Evolutionary conservation across 1,284 basidiomycete genomes (phyloP).

Genomic region (Taiwanofungus camphoratus): DNA sequence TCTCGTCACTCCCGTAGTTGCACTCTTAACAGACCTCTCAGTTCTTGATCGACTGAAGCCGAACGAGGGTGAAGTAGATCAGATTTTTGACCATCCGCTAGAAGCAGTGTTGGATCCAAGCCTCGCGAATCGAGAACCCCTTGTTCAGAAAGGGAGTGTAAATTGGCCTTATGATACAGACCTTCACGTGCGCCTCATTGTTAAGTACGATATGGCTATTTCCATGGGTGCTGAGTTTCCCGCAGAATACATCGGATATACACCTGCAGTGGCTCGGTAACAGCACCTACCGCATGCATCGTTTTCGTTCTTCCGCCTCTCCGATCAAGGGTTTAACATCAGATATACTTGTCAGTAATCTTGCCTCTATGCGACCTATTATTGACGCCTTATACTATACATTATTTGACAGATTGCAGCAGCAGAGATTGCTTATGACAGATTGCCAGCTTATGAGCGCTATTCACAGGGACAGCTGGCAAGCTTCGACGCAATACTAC

Average conservation of each 20-base stretch:
- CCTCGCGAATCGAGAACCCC: constrained; percentile 36
- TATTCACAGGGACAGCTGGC: constrained; percentile 40
- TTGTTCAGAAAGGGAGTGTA: constrained; percentile 55
- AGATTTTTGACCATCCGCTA: constrained; percentile 76
- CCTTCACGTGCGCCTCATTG: constrained; percentile 43
- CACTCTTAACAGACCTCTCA: constrained; percentile 51
- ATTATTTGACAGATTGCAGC: constrained; percentile 43
- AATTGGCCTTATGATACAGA: constrained; percentile 76
- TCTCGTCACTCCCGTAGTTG: constrained; percentile 68
- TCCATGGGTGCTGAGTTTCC: not conserved
- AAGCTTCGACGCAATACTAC: constrained; percentile 22
- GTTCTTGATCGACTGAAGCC: constrained; percentile 50
- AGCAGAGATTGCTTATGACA: constrained; percentile 52
- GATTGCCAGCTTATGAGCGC: constrained; percentile 40
- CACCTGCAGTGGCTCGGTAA: constrained; percentile 39
- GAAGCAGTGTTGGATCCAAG: constrained; percentile 62
- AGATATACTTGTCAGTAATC: constrained; percentile 62
- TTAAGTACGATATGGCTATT: constrained; percentile 6
- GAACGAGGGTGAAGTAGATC: constrained; percentile 64
- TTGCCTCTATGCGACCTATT: not conserved
- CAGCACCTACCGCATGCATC: constrained; percentile 62
- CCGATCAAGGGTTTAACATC: constrained; percentile 80
- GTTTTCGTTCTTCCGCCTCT: constrained; percentile 69
- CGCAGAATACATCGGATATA: constrained; percentile 53
- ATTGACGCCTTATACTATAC: not conserved